Evolutionary conservation across 768 basidiomycete genomes (phyloP), one percentile per base, ranked within the genome.

Genomic region (Kwoniella bestiolae): DNA sequence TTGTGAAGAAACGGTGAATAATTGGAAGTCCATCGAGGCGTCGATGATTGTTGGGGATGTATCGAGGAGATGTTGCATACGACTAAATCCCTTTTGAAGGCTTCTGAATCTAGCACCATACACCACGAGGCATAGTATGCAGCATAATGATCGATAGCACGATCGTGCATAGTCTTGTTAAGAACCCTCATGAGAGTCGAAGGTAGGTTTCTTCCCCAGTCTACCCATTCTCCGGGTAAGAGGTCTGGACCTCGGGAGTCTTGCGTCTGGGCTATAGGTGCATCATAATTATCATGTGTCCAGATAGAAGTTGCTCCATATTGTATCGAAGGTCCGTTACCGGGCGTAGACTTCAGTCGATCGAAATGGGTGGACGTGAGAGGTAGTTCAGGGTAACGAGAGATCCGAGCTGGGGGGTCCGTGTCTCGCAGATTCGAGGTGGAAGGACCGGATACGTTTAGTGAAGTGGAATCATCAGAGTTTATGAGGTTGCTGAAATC

Each of bases 101-200:
- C 23, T 35, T 55, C 31, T 11, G 32, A 34, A 3, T 55, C 52
- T 26, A 55, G 11, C 2, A 55, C 32, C 52, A 55, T 55, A 55
- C 52, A 55, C 52, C 52, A 55, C 7, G 52, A 35, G 23, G 52
- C 52, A 34, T 55, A 55, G 34, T 55, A 55, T n/a, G 52, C 52
- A 21, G 18, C 32, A 25, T 32, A 55, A 11, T 34, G 32, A 23
- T 32, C 29, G 29, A 55, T 55, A 3, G 52, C 52, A 7, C 29
- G 12, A 55, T 55, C 52, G 23, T 55, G 52, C 23, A 55, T 35
- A n/a, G 16, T 35, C 21, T 55, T 55, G 32, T 12, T 34, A 5
- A 55, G 8, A 16, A 51, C 50, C 16, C 21, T 16, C 18, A 34
- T 29, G 31, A 55, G 31, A 18, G 29, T 35, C 12, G 52, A 32